phyloP scores from a whole-genome alignment of 495 filamentous ascomycete genomes.

The Lindgomyces ingoldianus region DNA sequence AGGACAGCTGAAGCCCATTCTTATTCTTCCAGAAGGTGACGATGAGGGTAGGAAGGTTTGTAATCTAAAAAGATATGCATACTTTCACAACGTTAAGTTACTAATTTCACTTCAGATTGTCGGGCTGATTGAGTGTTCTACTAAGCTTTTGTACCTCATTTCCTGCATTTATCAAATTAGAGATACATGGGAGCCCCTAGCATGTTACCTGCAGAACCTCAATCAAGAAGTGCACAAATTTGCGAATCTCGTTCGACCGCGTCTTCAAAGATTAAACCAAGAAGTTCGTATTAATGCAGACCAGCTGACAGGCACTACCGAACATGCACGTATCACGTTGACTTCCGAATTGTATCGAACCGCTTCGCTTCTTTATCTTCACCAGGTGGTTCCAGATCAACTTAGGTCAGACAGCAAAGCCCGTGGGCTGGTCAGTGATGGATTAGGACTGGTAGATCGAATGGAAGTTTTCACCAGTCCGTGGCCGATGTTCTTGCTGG shows the following conservation, averaged over 20 bases:
- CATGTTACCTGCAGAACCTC: background rate
- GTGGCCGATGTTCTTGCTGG: constrained; percentile 29
- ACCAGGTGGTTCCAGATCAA: constrained; percentile 8
- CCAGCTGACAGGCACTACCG: constrained; percentile 13
- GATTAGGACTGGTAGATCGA: constrained; percentile 7
- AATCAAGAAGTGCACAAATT: background rate
- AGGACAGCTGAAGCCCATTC: too few species aligned
- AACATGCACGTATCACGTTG: constrained; percentile 10
- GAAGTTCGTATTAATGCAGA: constrained; percentile 12
- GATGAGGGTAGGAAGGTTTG: constrained; percentile 3
- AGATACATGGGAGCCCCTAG: background rate
- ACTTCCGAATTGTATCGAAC: constrained; percentile 29
- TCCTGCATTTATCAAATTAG: constrained; percentile 24
- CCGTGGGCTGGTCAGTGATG: background rate
- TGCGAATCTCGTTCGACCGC: constrained; percentile 1
- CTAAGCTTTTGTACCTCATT: constrained; percentile 19
- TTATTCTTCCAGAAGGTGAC: constrained; percentile 14
- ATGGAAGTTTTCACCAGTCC: constrained; percentile 30
- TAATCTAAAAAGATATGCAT: background rate
- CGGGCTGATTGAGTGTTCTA: constrained; percentile 20
- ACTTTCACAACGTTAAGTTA: background rate
- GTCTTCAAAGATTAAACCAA: constrained; percentile 11
- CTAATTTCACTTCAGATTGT: constrained; percentile 9
- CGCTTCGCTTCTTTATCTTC: constrained; percentile 19
- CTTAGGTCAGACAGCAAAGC: background rate